These are phyloP conservation scores for Colletotrichum tropicale DNA, from an alignment of 2,329 filamentous ascomycete genomes.

Conservation along the genomic window DNA sequence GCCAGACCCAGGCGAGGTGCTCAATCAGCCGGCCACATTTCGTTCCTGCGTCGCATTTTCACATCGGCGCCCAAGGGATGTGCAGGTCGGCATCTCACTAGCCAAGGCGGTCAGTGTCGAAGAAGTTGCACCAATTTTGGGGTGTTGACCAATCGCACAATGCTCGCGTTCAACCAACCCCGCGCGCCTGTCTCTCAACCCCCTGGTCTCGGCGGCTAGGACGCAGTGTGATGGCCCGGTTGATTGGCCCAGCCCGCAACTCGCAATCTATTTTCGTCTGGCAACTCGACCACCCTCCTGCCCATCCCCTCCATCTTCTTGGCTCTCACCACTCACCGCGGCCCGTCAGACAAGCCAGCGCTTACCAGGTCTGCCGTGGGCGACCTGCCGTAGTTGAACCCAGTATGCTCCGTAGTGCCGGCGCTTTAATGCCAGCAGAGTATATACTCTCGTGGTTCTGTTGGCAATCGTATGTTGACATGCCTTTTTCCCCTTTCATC, in stretches of 20 bases:
- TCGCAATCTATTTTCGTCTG: conserved; percentile 18
- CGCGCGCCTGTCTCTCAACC: conserved; percentile 20
- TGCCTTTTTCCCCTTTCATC: neutral
- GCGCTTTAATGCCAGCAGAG: neutral
- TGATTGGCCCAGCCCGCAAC: conserved; percentile 29
- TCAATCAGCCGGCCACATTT: neutral
- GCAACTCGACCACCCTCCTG: neutral
- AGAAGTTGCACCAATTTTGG: neutral
- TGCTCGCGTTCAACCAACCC: conserved; percentile 14
- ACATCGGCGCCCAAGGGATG: neutral
- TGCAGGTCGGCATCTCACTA: conserved; percentile 1
- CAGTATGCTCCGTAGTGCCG: neutral
- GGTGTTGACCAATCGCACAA: conserved; percentile 3
- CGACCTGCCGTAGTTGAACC: neutral
- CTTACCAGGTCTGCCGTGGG: conserved; percentile 16
- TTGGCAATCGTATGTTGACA: neutral
- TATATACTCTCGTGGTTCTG: conserved; percentile 20
- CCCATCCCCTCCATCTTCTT: conserved; percentile 12
- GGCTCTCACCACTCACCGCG: conserved; percentile 14
- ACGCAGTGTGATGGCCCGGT: conserved; percentile 34
- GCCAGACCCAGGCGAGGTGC: neutral
- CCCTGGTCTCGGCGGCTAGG: conserved; percentile 23
- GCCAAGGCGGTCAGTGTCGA: conserved; percentile 4
- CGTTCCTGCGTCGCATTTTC: conserved; percentile 4
- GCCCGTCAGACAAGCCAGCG: conserved; percentile 13